These are phyloP conservation scores for Leptographium galeiforme DNA, from an alignment of 2,329 filamentous ascomycete genomes.

Conservation along the genomic window DNA sequence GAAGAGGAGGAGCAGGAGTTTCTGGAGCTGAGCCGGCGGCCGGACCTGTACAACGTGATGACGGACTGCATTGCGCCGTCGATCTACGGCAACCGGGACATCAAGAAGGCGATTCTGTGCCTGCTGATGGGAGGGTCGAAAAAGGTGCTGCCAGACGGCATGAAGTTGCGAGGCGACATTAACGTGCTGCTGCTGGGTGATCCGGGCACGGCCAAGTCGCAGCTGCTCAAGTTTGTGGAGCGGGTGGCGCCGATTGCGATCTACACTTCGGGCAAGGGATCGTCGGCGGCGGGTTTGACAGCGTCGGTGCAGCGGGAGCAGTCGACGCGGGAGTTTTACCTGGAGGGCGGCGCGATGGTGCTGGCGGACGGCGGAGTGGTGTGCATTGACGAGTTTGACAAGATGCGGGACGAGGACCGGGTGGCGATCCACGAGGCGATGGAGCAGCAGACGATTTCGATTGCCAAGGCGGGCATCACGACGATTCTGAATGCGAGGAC, in stretches of 20 bases:
- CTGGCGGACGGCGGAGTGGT: constrained; percentile 93
- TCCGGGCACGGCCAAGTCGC: constrained; percentile 94
- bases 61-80: constrained; percentile 89
- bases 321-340: constrained; percentile 87
- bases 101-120: constrained; percentile 95
- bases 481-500: constrained; percentile 95
- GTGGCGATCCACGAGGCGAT: constrained; percentile 99
- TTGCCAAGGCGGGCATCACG: constrained; percentile 96
- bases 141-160: constrained; percentile 93
- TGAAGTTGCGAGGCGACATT: constrained; percentile 95
- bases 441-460: constrained; percentile 99
- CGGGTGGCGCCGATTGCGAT: constrained; percentile 94
- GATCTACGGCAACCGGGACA: constrained; percentile 90
- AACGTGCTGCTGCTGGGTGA: constrained; percentile 95
- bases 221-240: constrained; percentile 93
- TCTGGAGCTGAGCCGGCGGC: constrained; percentile 72
- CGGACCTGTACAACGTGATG: constrained; percentile 86
- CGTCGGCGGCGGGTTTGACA: constrained; percentile 91
- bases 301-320: constrained; percentile 92
- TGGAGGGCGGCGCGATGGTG: constrained; percentile 97
- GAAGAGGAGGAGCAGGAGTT: constrained; percentile 98
- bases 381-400: constrained; percentile 98
- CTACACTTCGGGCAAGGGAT: constrained; percentile 97
- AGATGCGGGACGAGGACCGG: constrained; percentile 96
- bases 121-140: constrained; percentile 89